Percentiles rank a stretch among this genome's conserved stretches.
These are phyloP conservation scores for Talaromyces sp. DNA, from an alignment of 2,329 filamentous ascomycete species.

Conservation along the genomic window DNA sequence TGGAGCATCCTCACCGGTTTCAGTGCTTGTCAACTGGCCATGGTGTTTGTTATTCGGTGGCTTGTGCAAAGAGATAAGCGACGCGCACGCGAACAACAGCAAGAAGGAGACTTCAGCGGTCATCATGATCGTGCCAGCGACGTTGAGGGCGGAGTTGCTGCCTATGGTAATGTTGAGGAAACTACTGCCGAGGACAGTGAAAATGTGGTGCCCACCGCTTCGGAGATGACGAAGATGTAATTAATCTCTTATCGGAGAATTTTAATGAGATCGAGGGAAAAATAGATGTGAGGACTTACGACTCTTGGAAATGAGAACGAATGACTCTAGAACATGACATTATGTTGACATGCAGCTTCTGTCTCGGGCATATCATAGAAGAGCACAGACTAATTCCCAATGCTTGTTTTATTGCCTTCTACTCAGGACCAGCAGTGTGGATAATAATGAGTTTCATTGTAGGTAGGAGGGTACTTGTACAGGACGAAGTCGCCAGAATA, in stretches of 20 bases:
- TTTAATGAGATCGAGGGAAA: background rate
- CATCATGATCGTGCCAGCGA: background rate
- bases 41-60: slow-evolving; percentile 22
- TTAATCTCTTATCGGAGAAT: background rate
- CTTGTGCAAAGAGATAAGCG: slow-evolving; percentile 18
- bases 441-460: background rate
- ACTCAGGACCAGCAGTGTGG: too few relatives aligned
- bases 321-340: background rate
- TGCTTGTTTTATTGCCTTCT: background rate
- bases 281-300: background rate
- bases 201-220: background rate
- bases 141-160: background rate
- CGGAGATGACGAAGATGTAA: slow-evolving; percentile 6
- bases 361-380: background rate
- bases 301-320: too few relatives aligned
- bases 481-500: background rate
- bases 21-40: slow-evolving; percentile 19
- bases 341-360: background rate
- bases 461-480: background rate
- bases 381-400: background rate
- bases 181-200: background rate
- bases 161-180: background rate
- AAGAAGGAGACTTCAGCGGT: background rate
- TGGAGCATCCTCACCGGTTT: slow-evolving; percentile 21
- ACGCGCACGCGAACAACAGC: background rate